Evolutionary conservation across 75 land plant species (phyloP).

Genomic region (Pinus taeda): DNA sequence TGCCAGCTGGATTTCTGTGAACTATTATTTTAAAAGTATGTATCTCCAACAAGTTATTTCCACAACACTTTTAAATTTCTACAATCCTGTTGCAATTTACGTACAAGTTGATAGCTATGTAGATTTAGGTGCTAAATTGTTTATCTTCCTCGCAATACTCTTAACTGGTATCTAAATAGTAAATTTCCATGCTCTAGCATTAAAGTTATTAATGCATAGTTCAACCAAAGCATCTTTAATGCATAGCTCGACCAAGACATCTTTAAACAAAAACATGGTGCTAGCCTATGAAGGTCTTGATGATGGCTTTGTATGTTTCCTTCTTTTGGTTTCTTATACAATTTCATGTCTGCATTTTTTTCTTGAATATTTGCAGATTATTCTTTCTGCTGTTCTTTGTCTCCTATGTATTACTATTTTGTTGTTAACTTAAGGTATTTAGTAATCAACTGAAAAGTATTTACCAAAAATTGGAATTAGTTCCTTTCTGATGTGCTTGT

Average conservation of each 20-base stretch:
- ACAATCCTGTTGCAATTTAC: too few species aligned
- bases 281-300: background rate
- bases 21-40: too few species aligned
- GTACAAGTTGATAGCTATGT: background rate
- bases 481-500: background rate
- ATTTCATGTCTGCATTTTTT: background rate
- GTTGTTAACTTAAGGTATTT: background rate
- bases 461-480: background rate
- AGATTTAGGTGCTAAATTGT: background rate
- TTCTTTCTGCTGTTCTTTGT: background rate
- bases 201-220: too few species aligned
- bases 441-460: background rate
- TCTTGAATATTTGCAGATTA: conserved; percentile 3
- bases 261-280: background rate
- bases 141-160: background rate
- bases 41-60: too few species aligned
- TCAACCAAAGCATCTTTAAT: background rate
- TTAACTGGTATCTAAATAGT: background rate
- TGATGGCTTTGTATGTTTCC: background rate
- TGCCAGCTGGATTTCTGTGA: too few species aligned
- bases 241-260: background rate
- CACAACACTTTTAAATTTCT: too few species aligned
- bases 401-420: background rate
- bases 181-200: too few species aligned
- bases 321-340: background rate